A percentile compares a stretch with the other conserved stretches of the same genome.
Conservation (phyloP, 2,329 filamentous ascomycete species). For the Claviceps humidiphila region DNA sequence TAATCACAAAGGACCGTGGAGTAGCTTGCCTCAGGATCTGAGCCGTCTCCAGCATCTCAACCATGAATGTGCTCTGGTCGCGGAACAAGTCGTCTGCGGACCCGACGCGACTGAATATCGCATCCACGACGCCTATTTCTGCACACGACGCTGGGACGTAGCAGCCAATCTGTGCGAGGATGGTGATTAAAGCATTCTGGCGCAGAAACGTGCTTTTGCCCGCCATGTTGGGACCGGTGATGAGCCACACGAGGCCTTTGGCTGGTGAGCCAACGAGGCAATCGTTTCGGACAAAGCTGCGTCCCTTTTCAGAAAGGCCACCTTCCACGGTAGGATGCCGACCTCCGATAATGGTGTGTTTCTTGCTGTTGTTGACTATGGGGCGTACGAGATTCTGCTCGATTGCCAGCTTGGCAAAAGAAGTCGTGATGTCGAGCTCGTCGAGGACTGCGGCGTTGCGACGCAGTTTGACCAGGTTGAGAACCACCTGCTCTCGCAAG, state of each 20-base stretch:
- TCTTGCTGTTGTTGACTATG: slow-evolving; percentile 47
- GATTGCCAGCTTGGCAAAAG: slow-evolving; percentile 65
- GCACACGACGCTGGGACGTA: slow-evolving; percentile 85
- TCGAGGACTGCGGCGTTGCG: slow-evolving; percentile 86
- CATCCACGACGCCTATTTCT: slow-evolving; percentile 83
- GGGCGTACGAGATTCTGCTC: slow-evolving; percentile 67
- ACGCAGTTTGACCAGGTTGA: slow-evolving; percentile 72
- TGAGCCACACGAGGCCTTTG: slow-evolving; percentile 50
- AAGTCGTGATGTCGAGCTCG: slow-evolving; percentile 80
- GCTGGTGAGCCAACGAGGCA: slow-evolving; percentile 60
- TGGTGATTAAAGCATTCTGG: slow-evolving; percentile 88
- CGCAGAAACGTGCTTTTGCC: slow-evolving; percentile 93
- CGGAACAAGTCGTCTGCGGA: slow-evolving; percentile 91
- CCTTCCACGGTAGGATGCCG: slow-evolving; percentile 87
- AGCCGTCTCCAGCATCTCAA: slow-evolving; percentile 96
- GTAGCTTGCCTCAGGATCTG: slow-evolving; percentile 80
- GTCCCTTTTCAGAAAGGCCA: slow-evolving; percentile 65
- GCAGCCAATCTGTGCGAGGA: slow-evolving; percentile 82
- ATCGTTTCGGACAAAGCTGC: slow-evolving; percentile 75
- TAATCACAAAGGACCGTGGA: slow-evolving; percentile 77
- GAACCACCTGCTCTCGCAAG: slow-evolving; percentile 63
- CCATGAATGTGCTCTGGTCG: slow-evolving; percentile 97
- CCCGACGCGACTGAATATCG: slow-evolving; percentile 85
- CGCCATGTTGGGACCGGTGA: slow-evolving; percentile 93
- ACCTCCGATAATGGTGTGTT: slow-evolving; percentile 70